Evolutionary conservation across 2,329 filamentous ascomycete species (phyloP), one percentile per base, ranked within the genome.

Genomic region (Coleophoma eucalyptorum): DNA sequence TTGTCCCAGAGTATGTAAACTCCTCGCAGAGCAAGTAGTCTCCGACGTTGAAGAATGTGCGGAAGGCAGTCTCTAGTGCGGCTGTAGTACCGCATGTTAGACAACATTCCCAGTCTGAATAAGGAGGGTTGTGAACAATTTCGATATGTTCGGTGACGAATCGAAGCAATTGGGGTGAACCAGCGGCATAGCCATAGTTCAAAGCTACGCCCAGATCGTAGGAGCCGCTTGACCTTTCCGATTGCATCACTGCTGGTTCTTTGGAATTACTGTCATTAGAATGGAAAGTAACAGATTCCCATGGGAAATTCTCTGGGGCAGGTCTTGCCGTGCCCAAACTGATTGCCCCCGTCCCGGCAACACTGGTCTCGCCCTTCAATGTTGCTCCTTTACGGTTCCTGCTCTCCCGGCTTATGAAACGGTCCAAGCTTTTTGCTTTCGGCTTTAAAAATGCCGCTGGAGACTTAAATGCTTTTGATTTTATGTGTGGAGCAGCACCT

Each of bases 81-180:
- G 84, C 90, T 0, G 94, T 97, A 69, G 86, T 94, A 49, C 93
- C 94, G 37, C 93, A 81, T 2, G 86, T 92, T 73, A 97, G 78
- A 50, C 84, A 86, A 62, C 89, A 89, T 57, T 82, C 78, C 94
- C 94, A 99, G 72, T 99, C 92, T 18, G 85, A 79, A 66, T 97
- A 97, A 0, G 89, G 90, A 15, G 93, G 92, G 55, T 83, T 78
- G 69, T 90, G 89, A 15, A 96, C 84, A 50, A 97, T 83, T 71
- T 99, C 93, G 0, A 92, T 96, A 71, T 97, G 94, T 74, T 99
- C 94, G 0, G 92, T 95, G 47, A 97, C 78, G 72, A 89, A 97
- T 54, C 94, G 85, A 56, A 97, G 74, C 68, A 99, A 77, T 71
- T 96, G 94, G 3, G 90, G 87, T 11, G 90, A 83, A 16, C 94